These are phyloP conservation scores for Hypoxylon subgilvum DNA, from an alignment of 495 filamentous ascomycete genomes.

Conservation along the genomic window DNA sequence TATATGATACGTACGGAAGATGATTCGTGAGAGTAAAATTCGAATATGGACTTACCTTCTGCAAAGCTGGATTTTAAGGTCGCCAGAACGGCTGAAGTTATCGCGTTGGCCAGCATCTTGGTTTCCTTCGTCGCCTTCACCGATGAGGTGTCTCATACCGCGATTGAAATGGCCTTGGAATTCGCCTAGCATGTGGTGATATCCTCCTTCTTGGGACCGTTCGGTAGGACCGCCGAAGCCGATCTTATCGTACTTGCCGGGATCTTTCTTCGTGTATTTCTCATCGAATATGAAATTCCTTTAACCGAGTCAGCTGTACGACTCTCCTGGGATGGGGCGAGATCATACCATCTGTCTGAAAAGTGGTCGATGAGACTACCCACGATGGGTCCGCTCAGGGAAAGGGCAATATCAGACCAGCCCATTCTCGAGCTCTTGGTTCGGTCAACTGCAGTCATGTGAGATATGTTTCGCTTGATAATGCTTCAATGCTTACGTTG, in stretches of 20 bases:
- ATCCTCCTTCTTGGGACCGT: conserved; percentile 25
- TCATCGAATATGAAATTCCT: conserved; percentile 84
- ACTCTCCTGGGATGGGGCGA: not conserved
- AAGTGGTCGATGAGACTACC: conserved; percentile 82
- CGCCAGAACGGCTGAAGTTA: conserved; percentile 7
- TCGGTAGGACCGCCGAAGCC: conserved; percentile 29
- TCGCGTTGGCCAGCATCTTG: conserved; percentile 28
- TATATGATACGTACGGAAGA: not conserved
- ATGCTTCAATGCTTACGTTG: conserved; percentile 60
- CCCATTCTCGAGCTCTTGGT: conserved; percentile 86
- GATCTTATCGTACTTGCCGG: conserved; percentile 66
- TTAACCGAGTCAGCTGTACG: conserved; percentile 6
- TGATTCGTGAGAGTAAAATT: conserved; percentile 12
- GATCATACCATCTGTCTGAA: conserved; percentile 72
- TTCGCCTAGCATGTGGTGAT: conserved; percentile 47
- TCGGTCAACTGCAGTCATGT: conserved; percentile 64
- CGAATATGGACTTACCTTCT: conserved; percentile 45
- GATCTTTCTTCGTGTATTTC: conserved; percentile 75
- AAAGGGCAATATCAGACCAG: conserved; percentile 88
- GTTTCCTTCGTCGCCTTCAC: conserved; percentile 37
- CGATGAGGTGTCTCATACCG: conserved; percentile 44
- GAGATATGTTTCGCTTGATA: conserved; percentile 8
- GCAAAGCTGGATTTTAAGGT: conserved; percentile 47
- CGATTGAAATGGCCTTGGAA: conserved; percentile 55
- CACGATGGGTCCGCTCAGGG: conserved; percentile 78